Evolutionary conservation across 176 grass and related monocot genomes (phyloP).

Genomic region (Musa schizocarpa): DNA sequence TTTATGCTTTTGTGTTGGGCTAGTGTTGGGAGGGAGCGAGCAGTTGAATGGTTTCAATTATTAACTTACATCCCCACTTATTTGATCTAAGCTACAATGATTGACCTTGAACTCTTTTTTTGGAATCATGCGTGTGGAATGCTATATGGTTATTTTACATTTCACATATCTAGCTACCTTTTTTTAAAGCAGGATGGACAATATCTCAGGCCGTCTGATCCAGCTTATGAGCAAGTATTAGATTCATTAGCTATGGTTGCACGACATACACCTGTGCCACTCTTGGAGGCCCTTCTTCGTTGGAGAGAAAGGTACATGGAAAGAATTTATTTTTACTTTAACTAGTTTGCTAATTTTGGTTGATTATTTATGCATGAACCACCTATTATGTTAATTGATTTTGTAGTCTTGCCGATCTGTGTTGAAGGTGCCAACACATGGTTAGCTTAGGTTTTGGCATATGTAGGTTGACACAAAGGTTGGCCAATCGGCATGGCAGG

Average conservation of each 20-base stretch:
- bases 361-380: no score
- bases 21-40: no score
- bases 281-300: slow-evolving; percentile 94
- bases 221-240: slow-evolving; percentile 92
- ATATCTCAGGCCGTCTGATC: slow-evolving; percentile 87
- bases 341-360: background rate
- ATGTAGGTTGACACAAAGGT: no score
- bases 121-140: background rate
- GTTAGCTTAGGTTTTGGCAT: no score
- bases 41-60: no score
- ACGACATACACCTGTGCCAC: slow-evolving; percentile 89
- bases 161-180: background rate
- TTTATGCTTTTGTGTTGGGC: no score
- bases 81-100: no score
- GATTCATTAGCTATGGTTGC: slow-evolving; percentile 98
- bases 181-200: slow-evolving; percentile 63
- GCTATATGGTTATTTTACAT: background rate
- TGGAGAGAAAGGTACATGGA: slow-evolving; percentile 84
- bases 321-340: slow-evolving; percentile 1
- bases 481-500: no score
- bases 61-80: no score
- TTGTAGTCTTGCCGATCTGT: no score
- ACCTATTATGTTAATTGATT: no score
- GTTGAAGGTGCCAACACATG: no score
- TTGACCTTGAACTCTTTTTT: background rate